Base-by-base conservation (phyloP, 805 yeast species). In the Kuraishia capsulata region DNA sequence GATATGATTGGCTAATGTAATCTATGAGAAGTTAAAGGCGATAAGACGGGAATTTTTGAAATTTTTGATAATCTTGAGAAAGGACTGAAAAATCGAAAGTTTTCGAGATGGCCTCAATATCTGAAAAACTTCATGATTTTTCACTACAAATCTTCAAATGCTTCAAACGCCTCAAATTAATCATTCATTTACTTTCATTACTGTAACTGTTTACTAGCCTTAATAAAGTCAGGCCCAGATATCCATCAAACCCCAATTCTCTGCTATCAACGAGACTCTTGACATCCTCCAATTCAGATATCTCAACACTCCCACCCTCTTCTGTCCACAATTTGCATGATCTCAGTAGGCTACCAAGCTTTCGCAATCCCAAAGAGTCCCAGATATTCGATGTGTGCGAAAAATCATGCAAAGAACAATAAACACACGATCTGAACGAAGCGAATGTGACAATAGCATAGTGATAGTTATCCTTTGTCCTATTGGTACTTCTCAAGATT, bases 331-430 rank as follows among this genome's bases (percentile, higher is more conserved):
- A 6, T n/a, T 33, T 33, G 18, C 36, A 33, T 8, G 28, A 19
- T 4, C 38, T 13, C 28, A 36, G 13, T 9, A 36, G 24, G 16
- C 38, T 36, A 13, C 28, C 38, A 5, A 36, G 24, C 32, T n/a
- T 36, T 10, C 33, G 20, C 17, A 36, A 8, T 6, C 38, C 38
- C 10, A 19, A 8, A 11, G 23, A 16, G 14, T 36, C 28, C 38
- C 38, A 36, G 8, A 17, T 10, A 20, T 29, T 28, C 5, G 38
- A 17, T 6, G 69, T 59, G 23, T 47, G 47, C 2, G 56, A 52
- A 48, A 64, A 74, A 45, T 73, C 65, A 45, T 73, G 69, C 3
- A 43, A 38, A 8, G 56, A 39, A 3, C 78, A 77, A 21, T 47
- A 41, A 1, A 49, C 48, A 3, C 67, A 61, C 31, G 54, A 53